Evolutionary conservation across 2,329 filamentous ascomycete genomes (phyloP), one percentile per base, ranked within the genome.

Genomic region (Periconia sp.): DNA sequence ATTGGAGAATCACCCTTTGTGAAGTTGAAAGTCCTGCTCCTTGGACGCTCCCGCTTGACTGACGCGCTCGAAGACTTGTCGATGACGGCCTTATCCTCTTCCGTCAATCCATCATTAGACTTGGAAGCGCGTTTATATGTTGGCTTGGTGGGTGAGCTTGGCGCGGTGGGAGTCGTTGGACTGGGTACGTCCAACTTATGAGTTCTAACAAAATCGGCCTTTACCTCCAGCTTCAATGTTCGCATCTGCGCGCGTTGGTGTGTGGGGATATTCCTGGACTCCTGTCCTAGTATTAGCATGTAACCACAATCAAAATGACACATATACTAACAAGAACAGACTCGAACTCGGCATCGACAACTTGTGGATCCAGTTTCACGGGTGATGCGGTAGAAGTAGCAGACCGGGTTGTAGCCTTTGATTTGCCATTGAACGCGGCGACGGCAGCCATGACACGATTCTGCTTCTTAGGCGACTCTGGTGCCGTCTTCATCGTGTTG

Each of bases 161-260:
- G 50, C 6, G 27, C 49, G 9, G 44, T 47, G n/a, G 69, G 67
- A n/a, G 54, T 63, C n/a, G 64, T 57, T 2, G 66, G 61, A 15
- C 58, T 74, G 76, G 62, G 78, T 76, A 49, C 81, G 80, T 71
- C 79, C 78, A 74, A 82, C 86, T 90, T 91, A 70, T 97, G 90
- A 71, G 96, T 92, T 49, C 88, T 87, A 64, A 97, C 92, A 65
- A 99, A 95, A 69, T 97, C 92, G 70, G 92, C 90, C 76, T 99
- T 99, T 78, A 97, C 92, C 35, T 90, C 89, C 60, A 91, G 83
- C 58, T 90, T 91, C 55, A 99, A 79, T 52, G 87, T 92, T 44
- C 93, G 85, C 92, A 99, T 97, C 77, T 95, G 95, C 73, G 93
- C 91, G 51, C 93, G 84, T 80, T 96, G 92, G 59, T 96, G 90